phyloP scores from a whole-genome alignment of 2,329 filamentous ascomycete species.

The Mycogone perniciosa region DNA sequence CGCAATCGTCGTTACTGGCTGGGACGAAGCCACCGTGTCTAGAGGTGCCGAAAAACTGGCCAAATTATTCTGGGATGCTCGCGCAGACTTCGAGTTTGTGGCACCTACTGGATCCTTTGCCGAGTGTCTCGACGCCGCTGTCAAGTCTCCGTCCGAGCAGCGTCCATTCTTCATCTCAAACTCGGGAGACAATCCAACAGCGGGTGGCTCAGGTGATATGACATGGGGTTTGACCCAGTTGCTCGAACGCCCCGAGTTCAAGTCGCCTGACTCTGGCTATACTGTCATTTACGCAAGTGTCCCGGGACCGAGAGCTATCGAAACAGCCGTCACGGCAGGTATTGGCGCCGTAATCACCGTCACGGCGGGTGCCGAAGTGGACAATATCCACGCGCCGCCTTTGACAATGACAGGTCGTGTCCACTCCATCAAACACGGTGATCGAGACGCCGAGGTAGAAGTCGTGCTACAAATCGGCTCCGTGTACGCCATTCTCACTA shows the following conservation, averaged over 20 bases:
- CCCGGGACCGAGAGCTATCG: slow-evolving; percentile 39
- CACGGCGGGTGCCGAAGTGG: slow-evolving; percentile 44
- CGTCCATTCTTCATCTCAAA: slow-evolving; percentile 49
- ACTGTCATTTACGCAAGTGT: slow-evolving; percentile 48
- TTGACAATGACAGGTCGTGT: slow-evolving; percentile 45
- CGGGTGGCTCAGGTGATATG: slow-evolving; percentile 47
- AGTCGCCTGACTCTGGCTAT: slow-evolving; percentile 25
- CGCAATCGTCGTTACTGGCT: slow-evolving; percentile 44
- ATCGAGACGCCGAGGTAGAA: slow-evolving; percentile 40
- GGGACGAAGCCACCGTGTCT: slow-evolving; percentile 34
- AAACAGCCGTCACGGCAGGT: slow-evolving; percentile 36
- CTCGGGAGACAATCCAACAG: slow-evolving; percentile 50
- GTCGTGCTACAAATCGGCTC: slow-evolving; percentile 44
- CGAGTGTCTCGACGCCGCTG: slow-evolving; percentile 41
- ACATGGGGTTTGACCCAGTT: slow-evolving; percentile 44
- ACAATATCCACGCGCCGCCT: slow-evolving; percentile 41
- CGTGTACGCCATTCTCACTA: slow-evolving; percentile 45
- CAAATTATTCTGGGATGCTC: slow-evolving; percentile 40
- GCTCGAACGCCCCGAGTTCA: slow-evolving; percentile 40
- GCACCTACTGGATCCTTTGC: slow-evolving; percentile 42
- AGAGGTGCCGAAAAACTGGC: slow-evolving; percentile 40
- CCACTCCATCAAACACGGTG: slow-evolving; percentile 44
- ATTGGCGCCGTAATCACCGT: slow-evolving; percentile 43
- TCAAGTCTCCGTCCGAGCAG: slow-evolving; percentile 26
- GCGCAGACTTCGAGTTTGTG: slow-evolving; percentile 43